Base-by-base conservation (phyloP, 139 green algal genomes). In the Chlorella sp. region DNA sequence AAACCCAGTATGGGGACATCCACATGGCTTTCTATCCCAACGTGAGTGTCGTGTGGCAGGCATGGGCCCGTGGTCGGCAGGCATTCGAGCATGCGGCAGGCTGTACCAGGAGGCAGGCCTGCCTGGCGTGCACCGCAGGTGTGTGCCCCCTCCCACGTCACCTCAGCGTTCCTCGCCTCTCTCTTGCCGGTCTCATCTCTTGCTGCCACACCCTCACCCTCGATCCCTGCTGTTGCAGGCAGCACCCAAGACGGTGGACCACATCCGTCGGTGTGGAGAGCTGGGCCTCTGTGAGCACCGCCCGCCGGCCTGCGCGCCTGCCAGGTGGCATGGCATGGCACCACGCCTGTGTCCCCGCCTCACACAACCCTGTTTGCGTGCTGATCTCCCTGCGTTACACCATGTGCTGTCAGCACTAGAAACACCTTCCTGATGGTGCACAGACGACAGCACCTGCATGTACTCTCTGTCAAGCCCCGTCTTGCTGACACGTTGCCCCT, bases 251-350 rank as follows among this genome's bases (percentile, higher is more conserved):
- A 98, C 97, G 18, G 92, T 90, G 0, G 86, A 75, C 0, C 97
- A 98, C 92, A 98, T 99, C 76, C 93, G 96, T 48, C 93, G 93
- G 28, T 89, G 98, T 18, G 93, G 91, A 0, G 84, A 93, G 34
- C 87, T 98, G 30, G 97, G 79, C 12, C 79, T 85, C 42, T 85
- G 75, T 81, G 36, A 81, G 75, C 40, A 18, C 34, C 19, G 75
- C 40, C 34, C 7, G 34, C 75, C 75, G 0, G 21, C 22, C 64
- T 71, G 64, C 64, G 4, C 40, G 34, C 75, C 75, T 40, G 75
- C 75, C 34, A 32, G 73, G 12, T 42, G 73, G 1, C n/a, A 9
- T 53, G 48, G 14, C 68, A n/a, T n/a, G n/a, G n/a, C n/a, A n/a
- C n/a, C n/a, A n/a, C n/a, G n/a, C n/a, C n/a, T n/a, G n/a, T n/a